Conservation (phyloP, 305 asterid species). For the Fraxinus floribunda region DNA sequence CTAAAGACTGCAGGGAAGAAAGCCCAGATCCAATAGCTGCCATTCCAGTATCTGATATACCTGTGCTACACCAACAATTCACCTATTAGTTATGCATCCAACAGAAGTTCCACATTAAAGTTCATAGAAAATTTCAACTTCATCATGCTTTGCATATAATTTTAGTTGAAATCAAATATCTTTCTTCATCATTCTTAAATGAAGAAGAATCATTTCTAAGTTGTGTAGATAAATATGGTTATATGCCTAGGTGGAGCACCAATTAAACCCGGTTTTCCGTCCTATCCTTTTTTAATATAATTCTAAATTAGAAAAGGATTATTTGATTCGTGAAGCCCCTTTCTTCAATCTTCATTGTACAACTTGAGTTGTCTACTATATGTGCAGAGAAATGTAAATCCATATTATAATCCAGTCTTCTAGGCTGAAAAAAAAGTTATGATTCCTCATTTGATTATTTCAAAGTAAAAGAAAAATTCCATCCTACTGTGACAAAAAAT, state of each 20-base stretch:
- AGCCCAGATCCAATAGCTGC: slow-evolving; percentile 38
- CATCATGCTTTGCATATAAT: not conserved
- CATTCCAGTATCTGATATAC: slow-evolving; percentile 46
- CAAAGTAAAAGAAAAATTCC: not conserved
- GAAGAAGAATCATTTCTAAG: not conserved
- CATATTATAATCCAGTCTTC: not conserved
- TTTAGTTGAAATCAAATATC: not conserved
- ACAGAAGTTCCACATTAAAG: not conserved
- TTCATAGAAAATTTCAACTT: not conserved
- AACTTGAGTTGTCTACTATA: not conserved
- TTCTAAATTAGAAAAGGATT: not conserved
- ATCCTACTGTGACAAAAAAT: not conserved
- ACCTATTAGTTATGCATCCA: not conserved
- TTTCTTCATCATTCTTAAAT: not conserved
- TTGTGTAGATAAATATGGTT: not conserved
- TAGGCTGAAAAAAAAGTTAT: not conserved
- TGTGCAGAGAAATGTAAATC: not conserved
- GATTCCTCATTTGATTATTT: not conserved
- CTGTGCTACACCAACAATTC: slow-evolving; percentile 25
- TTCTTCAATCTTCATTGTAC: not conserved
- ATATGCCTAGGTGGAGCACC: not conserved
- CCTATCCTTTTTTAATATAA: not conserved
- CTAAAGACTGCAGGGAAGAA: slow-evolving; percentile 43
- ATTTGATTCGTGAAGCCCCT: not conserved
- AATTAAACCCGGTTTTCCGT: not conserved